Percentiles rank a stretch among this genome's conserved stretches.
phyloP scores from a whole-genome alignment of 331 rosid genomes.

The Malus hybrid region DNA sequence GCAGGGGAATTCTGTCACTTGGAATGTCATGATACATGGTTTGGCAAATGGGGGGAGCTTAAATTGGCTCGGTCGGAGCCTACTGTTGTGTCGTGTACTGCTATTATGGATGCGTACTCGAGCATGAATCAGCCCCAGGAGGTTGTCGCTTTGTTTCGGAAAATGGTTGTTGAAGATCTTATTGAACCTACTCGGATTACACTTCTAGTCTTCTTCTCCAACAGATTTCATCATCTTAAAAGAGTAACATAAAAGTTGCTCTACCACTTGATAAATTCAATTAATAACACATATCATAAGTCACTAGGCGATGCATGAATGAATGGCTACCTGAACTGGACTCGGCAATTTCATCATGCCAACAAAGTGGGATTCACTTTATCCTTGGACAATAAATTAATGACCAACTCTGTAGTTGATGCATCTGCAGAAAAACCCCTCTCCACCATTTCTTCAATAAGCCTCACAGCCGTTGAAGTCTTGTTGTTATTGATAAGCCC shows the following conservation, averaged over 20 bases:
- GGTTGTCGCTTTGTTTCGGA: conserved; percentile 43
- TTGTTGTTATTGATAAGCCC: background rate
- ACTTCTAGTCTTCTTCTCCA: conserved; percentile 13
- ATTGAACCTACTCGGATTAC: conserved; percentile 54
- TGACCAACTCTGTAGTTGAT: too few relatives aligned
- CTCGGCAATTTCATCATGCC: too few relatives aligned
- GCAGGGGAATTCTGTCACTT: conserved; percentile 36
- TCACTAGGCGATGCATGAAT: too few relatives aligned
- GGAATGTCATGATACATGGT: conserved; percentile 61
- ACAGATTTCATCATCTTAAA: too few relatives aligned
- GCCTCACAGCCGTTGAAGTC: background rate
- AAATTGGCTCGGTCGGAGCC: conserved; percentile 34
- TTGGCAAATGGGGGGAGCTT: conserved; percentile 53
- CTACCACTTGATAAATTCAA: too few relatives aligned
- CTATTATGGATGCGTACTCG: conserved; percentile 51
- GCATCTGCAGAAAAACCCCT: too few relatives aligned
- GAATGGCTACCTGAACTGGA: too few relatives aligned
- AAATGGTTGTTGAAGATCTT: conserved; percentile 41
- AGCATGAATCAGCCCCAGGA: conserved; percentile 32
- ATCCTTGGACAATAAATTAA: too few relatives aligned
- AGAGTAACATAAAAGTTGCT: too few relatives aligned
- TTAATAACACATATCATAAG: too few relatives aligned
- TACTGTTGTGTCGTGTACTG: conserved; percentile 69
- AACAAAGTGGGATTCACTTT: too few relatives aligned
- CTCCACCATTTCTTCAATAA: too few relatives aligned